These are phyloP conservation scores for Thymus quinquecostatus DNA, from an alignment of 257 asterid species.

Conservation along the genomic window DNA sequence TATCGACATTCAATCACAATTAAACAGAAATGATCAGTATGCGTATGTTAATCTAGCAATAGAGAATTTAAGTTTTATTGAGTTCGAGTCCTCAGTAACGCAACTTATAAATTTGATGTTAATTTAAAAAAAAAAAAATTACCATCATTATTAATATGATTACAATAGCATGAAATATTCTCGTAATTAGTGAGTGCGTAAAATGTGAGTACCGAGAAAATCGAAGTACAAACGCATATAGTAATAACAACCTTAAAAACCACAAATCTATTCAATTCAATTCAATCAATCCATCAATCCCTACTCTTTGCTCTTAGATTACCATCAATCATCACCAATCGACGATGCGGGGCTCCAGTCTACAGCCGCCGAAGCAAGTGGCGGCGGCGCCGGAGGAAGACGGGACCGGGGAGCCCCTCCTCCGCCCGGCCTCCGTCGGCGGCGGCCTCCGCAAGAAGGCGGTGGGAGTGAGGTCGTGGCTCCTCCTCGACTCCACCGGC, in stretches of 20 bases:
- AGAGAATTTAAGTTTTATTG: no score
- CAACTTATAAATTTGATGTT: no score
- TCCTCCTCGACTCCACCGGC: slow-evolving; percentile 80
- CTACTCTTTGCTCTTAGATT: no score
- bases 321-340: background rate
- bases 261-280: no score
- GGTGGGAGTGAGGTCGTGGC: slow-evolving; percentile 84
- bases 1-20: no score
- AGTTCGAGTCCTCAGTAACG: no score
- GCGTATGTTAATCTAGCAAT: no score
- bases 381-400: slow-evolving; percentile 46
- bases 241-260: background rate
- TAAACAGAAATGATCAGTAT: no score
- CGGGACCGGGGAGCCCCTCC: slow-evolving; percentile 42
- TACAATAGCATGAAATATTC: no score
- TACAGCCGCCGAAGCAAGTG: slow-evolving; percentile 39
- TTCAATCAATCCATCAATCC: no score
- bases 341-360: slow-evolving; percentile 37
- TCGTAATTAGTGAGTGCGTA: background rate
- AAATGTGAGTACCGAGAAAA: background rate
- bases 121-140: no score
- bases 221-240: background rate
- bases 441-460: slow-evolving; percentile 75
- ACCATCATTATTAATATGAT: no score
- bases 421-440: slow-evolving; percentile 42